A percentile compares a stretch with the other conserved stretches of the same genome.
phyloP scores from a whole-genome alignment of 1,284 basidiomycete species.

The Ceratorhiza oryzae-sativae region DNA sequence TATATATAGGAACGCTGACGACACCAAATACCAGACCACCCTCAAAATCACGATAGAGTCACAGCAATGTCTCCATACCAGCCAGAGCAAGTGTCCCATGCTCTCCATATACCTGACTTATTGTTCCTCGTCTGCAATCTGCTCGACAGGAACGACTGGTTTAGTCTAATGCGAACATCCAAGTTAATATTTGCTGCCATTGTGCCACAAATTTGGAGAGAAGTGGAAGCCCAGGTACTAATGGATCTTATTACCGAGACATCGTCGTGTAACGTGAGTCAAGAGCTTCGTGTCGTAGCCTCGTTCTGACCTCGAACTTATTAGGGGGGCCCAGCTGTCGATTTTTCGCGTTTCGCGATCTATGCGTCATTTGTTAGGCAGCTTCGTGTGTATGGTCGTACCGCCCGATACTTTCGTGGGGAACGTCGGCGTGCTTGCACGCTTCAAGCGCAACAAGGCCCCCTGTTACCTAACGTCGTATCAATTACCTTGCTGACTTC shows the following conservation, averaged over 20 bases:
- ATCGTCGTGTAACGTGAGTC: background rate
- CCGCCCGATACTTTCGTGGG: conserved; percentile 5
- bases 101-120: background rate
- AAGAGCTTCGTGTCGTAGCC: too few relatives aligned
- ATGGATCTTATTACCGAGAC: background rate
- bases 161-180: background rate
- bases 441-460: background rate
- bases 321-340: background rate
- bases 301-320: too few relatives aligned
- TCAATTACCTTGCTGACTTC: conserved; percentile 15
- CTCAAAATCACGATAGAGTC: too few relatives aligned
- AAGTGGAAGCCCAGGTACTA: background rate
- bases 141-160: background rate
- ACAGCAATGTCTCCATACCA: too few relatives aligned
- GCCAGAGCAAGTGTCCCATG: background rate
- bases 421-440: background rate
- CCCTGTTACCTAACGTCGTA: background rate
- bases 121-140: background rate
- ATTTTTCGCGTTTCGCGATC: conserved; percentile 19
- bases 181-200: background rate
- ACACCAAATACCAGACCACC: too few relatives aligned
- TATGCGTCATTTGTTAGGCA: conserved; percentile 32
- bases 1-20: too few relatives aligned
- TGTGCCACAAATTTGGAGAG: background rate
- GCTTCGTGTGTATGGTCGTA: conserved; percentile 13